These are phyloP conservation scores for Hericium alpestre DNA, from an alignment of 768 basidiomycete genomes.

Conservation along the genomic window DNA sequence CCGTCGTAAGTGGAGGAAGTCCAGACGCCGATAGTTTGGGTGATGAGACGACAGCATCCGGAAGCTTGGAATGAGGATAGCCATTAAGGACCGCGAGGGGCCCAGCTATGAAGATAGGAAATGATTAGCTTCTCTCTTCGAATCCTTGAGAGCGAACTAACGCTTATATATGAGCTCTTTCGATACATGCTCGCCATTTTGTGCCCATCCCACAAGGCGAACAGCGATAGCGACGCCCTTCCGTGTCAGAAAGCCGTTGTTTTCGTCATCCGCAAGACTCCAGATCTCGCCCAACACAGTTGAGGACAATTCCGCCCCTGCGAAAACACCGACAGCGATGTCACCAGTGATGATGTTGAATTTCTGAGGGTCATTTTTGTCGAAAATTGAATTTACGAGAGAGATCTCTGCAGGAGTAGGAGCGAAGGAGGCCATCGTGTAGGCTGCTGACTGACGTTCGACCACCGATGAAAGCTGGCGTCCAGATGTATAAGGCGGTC, in stretches of 20 bases:
- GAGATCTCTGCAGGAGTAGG: constrained; percentile 40
- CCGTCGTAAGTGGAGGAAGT: constrained; percentile 60
- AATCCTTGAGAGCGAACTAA: constrained; percentile 28
- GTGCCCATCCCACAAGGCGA: constrained; percentile 88
- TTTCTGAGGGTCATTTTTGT: constrained; percentile 64
- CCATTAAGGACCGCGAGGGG: constrained; percentile 77
- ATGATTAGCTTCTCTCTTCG: constrained; percentile 5
- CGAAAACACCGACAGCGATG: constrained; percentile 78
- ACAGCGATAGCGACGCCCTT: constrained; percentile 83
- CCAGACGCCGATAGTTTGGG: constrained; percentile 46
- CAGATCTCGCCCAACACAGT: constrained; percentile 85
- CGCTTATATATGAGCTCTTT: constrained; percentile 58
- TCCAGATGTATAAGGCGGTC: too few relatives aligned
- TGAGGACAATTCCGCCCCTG: constrained; percentile 71
- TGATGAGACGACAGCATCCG: constrained; percentile 35
- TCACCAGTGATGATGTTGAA: constrained; percentile 83
- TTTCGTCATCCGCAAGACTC: constrained; percentile 84
- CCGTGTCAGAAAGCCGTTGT: constrained; percentile 84
- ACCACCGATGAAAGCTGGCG: not conserved
- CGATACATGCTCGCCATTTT: constrained; percentile 66
- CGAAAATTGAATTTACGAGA: constrained; percentile 66
- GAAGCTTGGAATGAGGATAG: constrained; percentile 39
- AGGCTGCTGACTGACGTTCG: not conserved
- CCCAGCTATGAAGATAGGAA: constrained; percentile 46
- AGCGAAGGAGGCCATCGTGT: constrained; percentile 20